A percentile compares a stretch with the other conserved stretches of the same genome.
These are phyloP conservation scores for Mucor irregularis DNA, from an alignment of 371 early-diverging fungal genomes.

Conservation along the genomic window DNA sequence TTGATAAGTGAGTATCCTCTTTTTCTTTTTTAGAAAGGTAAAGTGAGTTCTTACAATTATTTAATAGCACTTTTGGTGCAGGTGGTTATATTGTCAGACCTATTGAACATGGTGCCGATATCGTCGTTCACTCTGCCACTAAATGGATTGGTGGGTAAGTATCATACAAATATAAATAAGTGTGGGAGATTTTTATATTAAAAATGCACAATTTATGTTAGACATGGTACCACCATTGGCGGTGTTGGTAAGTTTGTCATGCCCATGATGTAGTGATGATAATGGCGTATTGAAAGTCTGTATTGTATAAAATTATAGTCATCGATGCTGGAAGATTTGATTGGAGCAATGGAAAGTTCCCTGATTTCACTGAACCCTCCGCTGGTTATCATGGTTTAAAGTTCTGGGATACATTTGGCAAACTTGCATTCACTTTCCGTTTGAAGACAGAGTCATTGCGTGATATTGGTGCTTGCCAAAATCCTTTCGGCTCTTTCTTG, in stretches of 20 bases:
- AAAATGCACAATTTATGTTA: conserved; percentile 18
- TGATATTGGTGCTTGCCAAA: conserved; percentile 78
- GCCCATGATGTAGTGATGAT: too few relatives aligned
- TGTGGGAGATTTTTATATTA: background rate
- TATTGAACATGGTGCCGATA: conserved; percentile 90
- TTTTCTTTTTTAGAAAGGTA: too few relatives aligned
- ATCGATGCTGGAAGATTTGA: conserved; percentile 84
- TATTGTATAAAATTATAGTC: conserved; percentile 17
- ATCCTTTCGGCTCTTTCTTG: conserved; percentile 86
- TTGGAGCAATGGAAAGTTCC: conserved; percentile 89
- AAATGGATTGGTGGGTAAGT: conserved; percentile 71
- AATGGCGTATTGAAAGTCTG: too few relatives aligned
- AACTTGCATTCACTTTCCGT: conserved; percentile 72
- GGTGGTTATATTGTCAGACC: conserved; percentile 87
- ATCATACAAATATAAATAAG: background rate
- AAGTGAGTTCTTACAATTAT: conserved; percentile 4
- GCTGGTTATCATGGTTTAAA: conserved; percentile 84
- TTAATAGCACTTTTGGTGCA: conserved; percentile 90
- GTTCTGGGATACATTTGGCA: conserved; percentile 83
- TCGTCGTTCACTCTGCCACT: conserved; percentile 87
- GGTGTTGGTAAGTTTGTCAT: conserved; percentile 65
- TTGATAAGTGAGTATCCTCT: conserved; percentile 77
- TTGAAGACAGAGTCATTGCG: conserved; percentile 81
- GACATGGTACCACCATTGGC: conserved; percentile 85
- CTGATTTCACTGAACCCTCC: conserved; percentile 81